Conservation (phyloP, 768 basidiomycete genomes). For the Pholiota microspora region DNA sequence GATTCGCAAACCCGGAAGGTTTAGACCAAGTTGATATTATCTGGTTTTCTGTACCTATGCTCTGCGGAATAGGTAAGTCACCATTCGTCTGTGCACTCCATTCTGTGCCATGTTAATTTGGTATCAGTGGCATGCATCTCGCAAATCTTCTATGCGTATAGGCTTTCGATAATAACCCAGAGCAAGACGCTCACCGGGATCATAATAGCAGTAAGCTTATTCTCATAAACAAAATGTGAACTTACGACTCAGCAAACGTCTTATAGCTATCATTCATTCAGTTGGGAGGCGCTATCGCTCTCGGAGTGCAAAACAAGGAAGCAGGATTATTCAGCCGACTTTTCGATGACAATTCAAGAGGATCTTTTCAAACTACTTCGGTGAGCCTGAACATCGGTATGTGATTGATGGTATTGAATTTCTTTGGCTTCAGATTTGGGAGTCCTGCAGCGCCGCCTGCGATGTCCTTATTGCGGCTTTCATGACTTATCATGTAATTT, state of each 20-base stretch:
- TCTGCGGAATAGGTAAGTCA: constrained; percentile 8
- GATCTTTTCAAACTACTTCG: neutral
- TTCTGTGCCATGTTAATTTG: neutral
- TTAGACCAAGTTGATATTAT: constrained; percentile 1
- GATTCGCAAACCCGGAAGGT: constrained; percentile 2
- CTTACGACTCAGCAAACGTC: neutral
- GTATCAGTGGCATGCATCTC: constrained; percentile 4
- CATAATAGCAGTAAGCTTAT: neutral
- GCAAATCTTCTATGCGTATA: constrained; percentile 4
- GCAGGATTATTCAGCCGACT: neutral
- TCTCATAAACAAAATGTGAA: neutral
- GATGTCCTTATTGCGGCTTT: constrained; percentile 3
- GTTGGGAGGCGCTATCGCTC: neutral
- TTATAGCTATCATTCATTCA: neutral
- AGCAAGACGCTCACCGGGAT: too few relatives aligned
- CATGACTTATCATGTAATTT: constrained; percentile 3
- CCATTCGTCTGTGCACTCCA: too few relatives aligned
- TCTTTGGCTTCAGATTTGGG: constrained; percentile 1
- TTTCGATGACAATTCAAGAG: neutral
- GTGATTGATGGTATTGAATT: neutral
- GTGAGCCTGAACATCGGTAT: neutral
- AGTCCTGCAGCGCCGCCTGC: constrained; percentile 2
- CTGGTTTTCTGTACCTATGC: constrained; percentile 7
- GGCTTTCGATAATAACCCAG: neutral
- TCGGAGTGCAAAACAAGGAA: neutral